Conservation (phyloP, 2,329 filamentous ascomycete species). For the Blastomyces gilchristii region DNA sequence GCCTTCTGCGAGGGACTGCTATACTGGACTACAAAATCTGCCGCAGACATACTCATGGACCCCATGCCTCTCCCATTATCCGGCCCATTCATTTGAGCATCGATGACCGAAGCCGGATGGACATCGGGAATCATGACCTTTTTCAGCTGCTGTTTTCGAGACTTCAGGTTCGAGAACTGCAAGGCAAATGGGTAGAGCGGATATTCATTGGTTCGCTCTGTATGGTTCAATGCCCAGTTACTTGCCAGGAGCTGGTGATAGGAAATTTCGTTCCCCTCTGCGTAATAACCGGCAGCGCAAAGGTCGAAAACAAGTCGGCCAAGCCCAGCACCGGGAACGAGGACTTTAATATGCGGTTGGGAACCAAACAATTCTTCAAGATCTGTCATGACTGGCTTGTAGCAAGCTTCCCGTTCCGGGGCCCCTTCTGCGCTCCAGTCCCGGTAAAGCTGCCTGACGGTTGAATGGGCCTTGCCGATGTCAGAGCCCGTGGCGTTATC, state of each 20-base stretch:
- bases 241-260: slow-evolving; percentile 93
- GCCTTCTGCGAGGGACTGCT: slow-evolving; percentile 50
- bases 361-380: slow-evolving; percentile 44
- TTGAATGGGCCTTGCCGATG: slow-evolving; percentile 84
- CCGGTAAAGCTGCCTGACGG: slow-evolving; percentile 83
- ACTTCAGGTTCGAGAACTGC: slow-evolving; percentile 75
- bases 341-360: slow-evolving; percentile 46
- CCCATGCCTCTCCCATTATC: slow-evolving; percentile 37
- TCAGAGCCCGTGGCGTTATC: slow-evolving; percentile 62
- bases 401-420: slow-evolving; percentile 64
- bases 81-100: slow-evolving; percentile 21
- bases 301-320: slow-evolving; percentile 85
- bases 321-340: slow-evolving; percentile 83
- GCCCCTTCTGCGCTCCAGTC: slow-evolving; percentile 81
- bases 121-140: slow-evolving; percentile 70
- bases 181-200: slow-evolving; percentile 77
- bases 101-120: slow-evolving; percentile 53
- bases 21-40: slow-evolving; percentile 88
- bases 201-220: slow-evolving; percentile 51
- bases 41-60: slow-evolving; percentile 83
- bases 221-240: slow-evolving; percentile 47
- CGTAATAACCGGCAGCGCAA: slow-evolving; percentile 58
- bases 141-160: slow-evolving; percentile 62
- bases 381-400: slow-evolving; percentile 59
- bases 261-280: slow-evolving; percentile 90